Percentiles rank a stretch among this genome's conserved stretches.
Evolutionary conservation across 768 basidiomycete genomes (phyloP).

Genomic region (Gloeophyllum trabeum): DNA sequence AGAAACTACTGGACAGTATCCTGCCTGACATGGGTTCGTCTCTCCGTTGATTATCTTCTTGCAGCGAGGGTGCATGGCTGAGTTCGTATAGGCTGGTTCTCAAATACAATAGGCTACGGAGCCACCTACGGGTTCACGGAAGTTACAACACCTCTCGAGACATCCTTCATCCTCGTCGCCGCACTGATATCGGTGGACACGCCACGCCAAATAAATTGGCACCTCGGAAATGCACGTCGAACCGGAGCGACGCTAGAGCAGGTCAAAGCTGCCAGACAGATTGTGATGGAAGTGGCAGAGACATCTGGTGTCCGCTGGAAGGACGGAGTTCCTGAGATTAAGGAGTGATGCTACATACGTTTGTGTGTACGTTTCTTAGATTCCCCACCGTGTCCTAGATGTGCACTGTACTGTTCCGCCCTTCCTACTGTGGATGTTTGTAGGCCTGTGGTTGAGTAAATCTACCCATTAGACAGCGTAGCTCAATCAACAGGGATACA

Average conservation of each 20-base stretch:
- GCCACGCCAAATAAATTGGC: constrained; percentile 57
- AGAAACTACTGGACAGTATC: constrained; percentile 31
- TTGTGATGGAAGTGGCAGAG: constrained; percentile 39
- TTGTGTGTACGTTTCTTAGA: too few relatives aligned
- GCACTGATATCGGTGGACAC: constrained; percentile 51
- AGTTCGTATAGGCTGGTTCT: constrained; percentile 35
- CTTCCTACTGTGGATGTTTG: too few relatives aligned
- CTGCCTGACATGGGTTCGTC: constrained; percentile 56
- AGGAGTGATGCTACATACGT: not conserved
- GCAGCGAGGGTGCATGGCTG: not conserved
- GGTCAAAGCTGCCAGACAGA: constrained; percentile 38
- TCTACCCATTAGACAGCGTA: too few relatives aligned
- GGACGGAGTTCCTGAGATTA: constrained; percentile 37
- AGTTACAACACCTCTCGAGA: constrained; percentile 37
- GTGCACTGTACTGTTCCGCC: too few relatives aligned
- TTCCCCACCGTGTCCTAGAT: too few relatives aligned
- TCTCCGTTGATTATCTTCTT: too few relatives aligned
- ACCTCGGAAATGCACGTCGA: constrained; percentile 43
- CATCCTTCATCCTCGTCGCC: constrained; percentile 49
- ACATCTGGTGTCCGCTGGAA: constrained; percentile 42
- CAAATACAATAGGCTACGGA: constrained; percentile 44
- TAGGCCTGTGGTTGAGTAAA: too few relatives aligned
- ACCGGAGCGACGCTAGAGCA: constrained; percentile 44
- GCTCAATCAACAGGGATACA: too few relatives aligned
- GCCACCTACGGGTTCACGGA: constrained; percentile 37